Percentiles rank a stretch among this genome's conserved stretches.
phyloP scores from a whole-genome alignment of 73 alveolate genomes.

The Uronychia setigera region DNA sequence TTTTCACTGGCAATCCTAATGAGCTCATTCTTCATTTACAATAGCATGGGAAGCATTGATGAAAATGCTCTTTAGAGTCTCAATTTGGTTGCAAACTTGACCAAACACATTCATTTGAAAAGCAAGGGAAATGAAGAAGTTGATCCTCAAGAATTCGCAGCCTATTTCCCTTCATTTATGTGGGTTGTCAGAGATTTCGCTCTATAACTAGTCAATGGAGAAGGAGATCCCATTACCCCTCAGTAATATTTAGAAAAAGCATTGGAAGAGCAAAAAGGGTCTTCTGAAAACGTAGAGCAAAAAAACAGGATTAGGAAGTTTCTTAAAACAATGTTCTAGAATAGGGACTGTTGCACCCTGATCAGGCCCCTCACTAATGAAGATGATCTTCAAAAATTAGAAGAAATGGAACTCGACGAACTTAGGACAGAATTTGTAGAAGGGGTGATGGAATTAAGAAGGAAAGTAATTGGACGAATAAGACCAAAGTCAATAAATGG shows the following conservation, averaged over 20 bases:
- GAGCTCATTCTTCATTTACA: constrained; percentile 89
- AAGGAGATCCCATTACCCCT: constrained; percentile 88
- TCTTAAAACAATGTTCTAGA: constrained; percentile 90
- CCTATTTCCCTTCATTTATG: constrained; percentile 94
- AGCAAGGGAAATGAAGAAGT: constrained; percentile 76
- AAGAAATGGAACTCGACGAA: constrained; percentile 81
- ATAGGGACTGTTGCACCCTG: constrained; percentile 97
- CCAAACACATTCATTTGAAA: constrained; percentile 87
- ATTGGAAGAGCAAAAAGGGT: constrained; percentile 66
- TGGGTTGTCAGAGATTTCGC: constrained; percentile 99
- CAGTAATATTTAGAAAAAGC: constrained; percentile 97
- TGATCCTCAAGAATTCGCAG: constrained; percentile 92
- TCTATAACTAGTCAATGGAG: constrained; percentile 82
- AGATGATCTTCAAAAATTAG: constrained; percentile 85
- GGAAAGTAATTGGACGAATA: constrained; percentile 84
- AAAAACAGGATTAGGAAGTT: constrained; percentile 92
- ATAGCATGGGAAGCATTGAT: constrained; percentile 95
- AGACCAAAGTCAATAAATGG: constrained; percentile 90
- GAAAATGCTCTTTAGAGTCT: constrained; percentile 92
- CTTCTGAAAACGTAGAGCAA: constrained; percentile 84
- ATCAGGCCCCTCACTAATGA: constrained; percentile 96
- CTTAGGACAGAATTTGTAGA: constrained; percentile 96
- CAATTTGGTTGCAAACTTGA: constrained; percentile 84
- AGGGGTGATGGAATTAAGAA: constrained; percentile 83
- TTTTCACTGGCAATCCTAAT: constrained; percentile 87